phyloP scores from a whole-genome alignment of 2,329 filamentous ascomycete species.

The Eutypella sp. region DNA sequence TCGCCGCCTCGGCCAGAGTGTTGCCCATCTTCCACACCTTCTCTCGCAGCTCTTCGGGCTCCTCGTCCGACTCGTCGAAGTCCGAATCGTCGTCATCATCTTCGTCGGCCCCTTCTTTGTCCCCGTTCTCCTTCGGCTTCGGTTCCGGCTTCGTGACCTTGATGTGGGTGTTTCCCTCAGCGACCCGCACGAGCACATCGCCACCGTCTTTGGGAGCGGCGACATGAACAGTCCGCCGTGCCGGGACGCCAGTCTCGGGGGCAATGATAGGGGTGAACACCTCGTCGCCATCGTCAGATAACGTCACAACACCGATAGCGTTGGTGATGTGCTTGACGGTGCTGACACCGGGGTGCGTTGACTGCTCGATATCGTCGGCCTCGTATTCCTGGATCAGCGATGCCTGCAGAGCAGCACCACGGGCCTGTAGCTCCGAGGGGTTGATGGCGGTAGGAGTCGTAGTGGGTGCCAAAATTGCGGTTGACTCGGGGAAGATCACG shows the following conservation, averaged over 20 bases:
- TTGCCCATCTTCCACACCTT: slow-evolving; percentile 88
- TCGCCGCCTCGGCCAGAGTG: slow-evolving; percentile 76
- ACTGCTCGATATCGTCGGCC: slow-evolving; percentile 87
- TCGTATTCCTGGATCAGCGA: slow-evolving; percentile 94
- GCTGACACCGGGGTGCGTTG: slow-evolving; percentile 90
- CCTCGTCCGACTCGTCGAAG: slow-evolving; percentile 61
- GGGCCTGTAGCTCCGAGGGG: slow-evolving; percentile 82
- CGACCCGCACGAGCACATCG: slow-evolving; percentile 81
- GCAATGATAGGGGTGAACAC: slow-evolving; percentile 77
- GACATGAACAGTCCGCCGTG: slow-evolving; percentile 78
- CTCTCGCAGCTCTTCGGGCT: slow-evolving; percentile 84
- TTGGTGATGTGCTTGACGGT: slow-evolving; percentile 86
- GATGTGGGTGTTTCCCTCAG: slow-evolving; percentile 85
- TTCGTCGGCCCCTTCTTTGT: slow-evolving; percentile 43
- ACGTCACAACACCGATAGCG: slow-evolving; percentile 77
- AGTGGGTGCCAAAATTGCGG: slow-evolving; percentile 75
- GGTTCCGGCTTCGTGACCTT: slow-evolving; percentile 86
- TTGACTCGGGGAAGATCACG: slow-evolving; percentile 75
- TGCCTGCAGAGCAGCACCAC: slow-evolving; percentile 92
- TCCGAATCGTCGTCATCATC: slow-evolving; percentile 60
- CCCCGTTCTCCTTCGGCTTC: slow-evolving; percentile 62
- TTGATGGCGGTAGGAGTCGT: slow-evolving; percentile 77
- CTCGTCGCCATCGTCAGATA: slow-evolving; percentile 52
- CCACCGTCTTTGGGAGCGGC: slow-evolving; percentile 73
- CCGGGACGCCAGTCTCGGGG: slow-evolving; percentile 84